Percentiles rank a stretch among this genome's conserved stretches.
phyloP scores from a whole-genome alignment of 805 yeast species.

The Saturnispora dispora region DNA sequence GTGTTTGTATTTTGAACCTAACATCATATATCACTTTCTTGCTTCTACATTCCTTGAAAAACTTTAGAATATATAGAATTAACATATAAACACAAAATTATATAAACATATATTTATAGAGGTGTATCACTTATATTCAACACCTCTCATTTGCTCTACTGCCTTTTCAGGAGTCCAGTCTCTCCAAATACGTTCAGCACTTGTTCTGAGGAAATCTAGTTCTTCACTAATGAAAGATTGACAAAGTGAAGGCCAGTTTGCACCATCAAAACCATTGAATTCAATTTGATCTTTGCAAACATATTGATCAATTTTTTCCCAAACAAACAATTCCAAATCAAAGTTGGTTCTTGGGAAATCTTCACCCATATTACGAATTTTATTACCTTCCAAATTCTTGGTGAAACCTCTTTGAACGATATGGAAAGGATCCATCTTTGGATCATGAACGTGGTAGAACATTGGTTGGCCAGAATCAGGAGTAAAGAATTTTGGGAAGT shows the following conservation, averaged over 20 bases:
- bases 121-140: background rate
- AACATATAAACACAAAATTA: background rate
- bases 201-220: constrained; percentile 17
- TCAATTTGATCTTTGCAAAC: constrained; percentile 24
- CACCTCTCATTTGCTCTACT: constrained; percentile 13
- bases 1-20: too few relatives aligned
- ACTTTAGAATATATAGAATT: background rate
- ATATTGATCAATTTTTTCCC: constrained; percentile 28
- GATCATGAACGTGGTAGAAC: constrained; percentile 43
- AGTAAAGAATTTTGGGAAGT: constrained; percentile 21
- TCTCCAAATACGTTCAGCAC: constrained; percentile 18
- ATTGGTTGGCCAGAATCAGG: constrained; percentile 24
- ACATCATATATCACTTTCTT: background rate
- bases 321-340: constrained; percentile 27
- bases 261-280: constrained; percentile 17
- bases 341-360: constrained; percentile 26
- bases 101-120: too few relatives aligned
- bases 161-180: constrained; percentile 10
- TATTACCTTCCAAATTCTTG: constrained; percentile 22
- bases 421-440: constrained; percentile 45
- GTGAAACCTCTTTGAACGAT: constrained; percentile 24
- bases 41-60: background rate
- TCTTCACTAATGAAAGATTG: constrained; percentile 23
- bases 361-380: constrained; percentile 28
- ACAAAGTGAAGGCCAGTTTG: constrained; percentile 20